phyloP scores from a whole-genome alignment of 129 eudicot genomes.

The Scalesia atractyloides region DNA sequence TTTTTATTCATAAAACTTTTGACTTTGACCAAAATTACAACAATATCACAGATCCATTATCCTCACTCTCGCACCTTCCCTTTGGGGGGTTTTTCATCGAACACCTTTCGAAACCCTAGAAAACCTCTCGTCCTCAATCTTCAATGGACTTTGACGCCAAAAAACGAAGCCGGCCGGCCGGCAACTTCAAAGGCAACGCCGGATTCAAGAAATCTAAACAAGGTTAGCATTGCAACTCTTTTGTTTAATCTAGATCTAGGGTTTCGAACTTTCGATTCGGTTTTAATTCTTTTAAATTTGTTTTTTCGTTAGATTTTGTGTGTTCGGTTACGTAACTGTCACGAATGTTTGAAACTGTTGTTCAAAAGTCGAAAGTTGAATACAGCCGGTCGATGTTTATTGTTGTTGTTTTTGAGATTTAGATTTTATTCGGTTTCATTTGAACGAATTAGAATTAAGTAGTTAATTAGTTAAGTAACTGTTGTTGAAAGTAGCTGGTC shows the following conservation, averaged over 20 bases:
- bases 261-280: constrained; percentile 5
- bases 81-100: constrained; percentile 4
- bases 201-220: constrained; percentile 66
- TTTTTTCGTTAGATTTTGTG: constrained; percentile 15
- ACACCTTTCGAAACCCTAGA: constrained; percentile 17
- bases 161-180: constrained; percentile 59
- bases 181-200: constrained; percentile 59
- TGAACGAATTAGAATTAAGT: too few species aligned
- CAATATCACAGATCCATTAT: constrained; percentile 16
- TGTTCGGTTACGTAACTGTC: background rate
- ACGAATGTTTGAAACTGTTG: background rate
- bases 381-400: too few species aligned
- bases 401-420: too few species aligned
- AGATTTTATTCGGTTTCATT: too few species aligned
- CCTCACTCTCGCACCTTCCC: constrained; percentile 22
- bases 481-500: background rate
- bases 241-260: constrained; percentile 35
- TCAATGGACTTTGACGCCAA: constrained; percentile 70
- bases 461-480: too few species aligned
- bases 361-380: background rate
- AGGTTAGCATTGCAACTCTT: constrained; percentile 41
- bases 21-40: constrained; percentile 20
- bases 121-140: background rate
- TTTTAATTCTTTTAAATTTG: constrained; percentile 3
- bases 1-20: background rate